Conservation (phyloP, 495 filamentous ascomycete genomes). For the Usnea hakonensis region DNA sequence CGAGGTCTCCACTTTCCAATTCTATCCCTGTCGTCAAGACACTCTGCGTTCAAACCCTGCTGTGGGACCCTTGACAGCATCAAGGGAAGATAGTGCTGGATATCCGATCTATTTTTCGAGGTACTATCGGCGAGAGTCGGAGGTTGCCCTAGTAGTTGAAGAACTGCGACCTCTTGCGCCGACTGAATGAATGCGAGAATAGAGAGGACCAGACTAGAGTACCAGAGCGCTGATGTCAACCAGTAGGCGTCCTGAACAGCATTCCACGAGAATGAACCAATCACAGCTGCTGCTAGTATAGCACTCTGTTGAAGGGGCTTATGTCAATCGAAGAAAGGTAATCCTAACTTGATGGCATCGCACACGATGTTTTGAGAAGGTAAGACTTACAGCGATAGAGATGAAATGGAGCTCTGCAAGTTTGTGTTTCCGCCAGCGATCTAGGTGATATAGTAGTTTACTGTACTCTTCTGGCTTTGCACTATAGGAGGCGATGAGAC, state of each 20-base stretch:
- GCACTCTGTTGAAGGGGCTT: constrained; percentile 19
- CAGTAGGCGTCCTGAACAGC: constrained; percentile 22
- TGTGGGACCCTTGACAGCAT: too few species aligned
- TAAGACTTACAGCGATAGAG: constrained; percentile 25
- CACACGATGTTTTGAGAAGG: neutral
- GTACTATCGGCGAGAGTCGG: too few species aligned
- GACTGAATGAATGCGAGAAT: constrained; percentile 26
- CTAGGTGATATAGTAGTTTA: constrained; percentile 12
- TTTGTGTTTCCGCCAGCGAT: constrained; percentile 27
- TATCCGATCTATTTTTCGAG: too few species aligned
- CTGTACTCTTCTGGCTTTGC: neutral
- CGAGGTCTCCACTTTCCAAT: constrained; percentile 15
- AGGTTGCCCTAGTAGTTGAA: constrained; percentile 20
- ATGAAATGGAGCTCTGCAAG: constrained; percentile 28
- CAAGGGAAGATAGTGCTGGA: constrained; percentile 10
- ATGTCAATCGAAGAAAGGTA: neutral
- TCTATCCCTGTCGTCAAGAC: too few species aligned
- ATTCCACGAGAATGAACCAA: constrained; percentile 31
- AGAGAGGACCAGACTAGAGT: constrained; percentile 27
- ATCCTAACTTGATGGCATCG: neutral
- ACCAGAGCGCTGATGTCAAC: constrained; percentile 27
- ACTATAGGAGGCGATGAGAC: constrained; percentile 1
- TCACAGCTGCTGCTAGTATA: constrained; percentile 27
- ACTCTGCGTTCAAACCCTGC: too few species aligned
- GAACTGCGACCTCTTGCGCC: constrained; percentile 24